Base-by-base conservation (phyloP, 805 yeast genomes). In the Yamadazyma ubonensis region DNA sequence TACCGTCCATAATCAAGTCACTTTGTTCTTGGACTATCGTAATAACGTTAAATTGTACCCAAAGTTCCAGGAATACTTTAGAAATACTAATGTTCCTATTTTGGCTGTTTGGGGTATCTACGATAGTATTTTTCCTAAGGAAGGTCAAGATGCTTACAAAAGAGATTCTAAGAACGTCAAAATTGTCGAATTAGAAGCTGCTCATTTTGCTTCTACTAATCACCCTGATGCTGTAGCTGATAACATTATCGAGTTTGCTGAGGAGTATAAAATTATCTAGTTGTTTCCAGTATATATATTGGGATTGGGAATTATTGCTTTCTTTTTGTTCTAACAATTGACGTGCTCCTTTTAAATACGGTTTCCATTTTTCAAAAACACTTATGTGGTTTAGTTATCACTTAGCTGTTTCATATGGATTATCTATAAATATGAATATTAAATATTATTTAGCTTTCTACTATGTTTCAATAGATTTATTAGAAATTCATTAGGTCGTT, bases 51-150 rank as follows among this genome's bases (percentile, higher is more conserved):
- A 33, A 9, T 36, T 63, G 36, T 70, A 70, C 43, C 70, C 70
- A 2, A 22, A 53, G 29, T 63, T 67, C 45, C 74, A 68, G 15
- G 38, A 61, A 27, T 65, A 37, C 33, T 54, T 69, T 25, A 51
- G 62, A 33, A 35, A 43, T 8, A 40, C 61, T 2, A 38, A 58
- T 25, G 50, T 65, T 11, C 73, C 73, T 8, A 51, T 64, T 5
- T 53, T 70, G 25, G 60, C 58, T 5, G 49, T 53, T 20, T 70
- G 76, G 76, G 76, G 75, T 9, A 52, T 56, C 32, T 65, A 69
- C 33, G 75, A 70, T 39, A 19, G 26, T 16, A 59, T 69, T 29
- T 70, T 70, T 46, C 50, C 46, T 8, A 37, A 44, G 9, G 57
- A 49, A 15, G 74, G 73, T 3, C 73, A 71, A 15, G 57, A 58